A percentile compares a stretch with the other conserved stretches of the same genome.
Evolutionary conservation across 176 grass and related monocot species (phyloP).

Genomic region (Tillandsia fasciculata): DNA sequence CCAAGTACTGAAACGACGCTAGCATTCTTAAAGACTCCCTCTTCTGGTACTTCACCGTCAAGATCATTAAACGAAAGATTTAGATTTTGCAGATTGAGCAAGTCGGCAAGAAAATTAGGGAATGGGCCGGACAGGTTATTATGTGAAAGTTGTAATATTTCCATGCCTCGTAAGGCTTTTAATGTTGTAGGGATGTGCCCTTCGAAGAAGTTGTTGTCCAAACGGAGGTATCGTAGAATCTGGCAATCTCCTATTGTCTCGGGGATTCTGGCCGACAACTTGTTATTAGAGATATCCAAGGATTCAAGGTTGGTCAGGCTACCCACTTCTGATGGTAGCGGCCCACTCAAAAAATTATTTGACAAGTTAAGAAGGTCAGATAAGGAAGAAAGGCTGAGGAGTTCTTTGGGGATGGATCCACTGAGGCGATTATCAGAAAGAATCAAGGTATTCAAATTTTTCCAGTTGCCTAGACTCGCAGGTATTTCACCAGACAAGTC

Average conservation of each 20-base stretch:
- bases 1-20: constrained; percentile 20
- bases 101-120: constrained; percentile 13
- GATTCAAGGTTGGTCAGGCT: neutral
- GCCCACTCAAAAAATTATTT: constrained; percentile 21
- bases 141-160: constrained; percentile 15
- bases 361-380: constrained; percentile 15
- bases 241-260: constrained; percentile 17
- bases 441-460: constrained; percentile 3
- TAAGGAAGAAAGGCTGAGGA: constrained; percentile 16
- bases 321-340: constrained; percentile 19
- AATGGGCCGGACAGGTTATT: constrained; percentile 40
- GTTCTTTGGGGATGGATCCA: constrained; percentile 22
- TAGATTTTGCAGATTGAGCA: constrained; percentile 2
- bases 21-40: constrained; percentile 25
- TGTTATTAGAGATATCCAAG: constrained; percentile 21
- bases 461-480: constrained; percentile 7
- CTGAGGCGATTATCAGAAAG: constrained; percentile 24
- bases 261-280: constrained; percentile 20
- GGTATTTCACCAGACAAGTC: constrained; percentile 19
- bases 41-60: constrained; percentile 24
- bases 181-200: constrained; percentile 28
- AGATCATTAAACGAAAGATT: constrained; percentile 47
- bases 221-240: constrained; percentile 13
- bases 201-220: constrained; percentile 22
- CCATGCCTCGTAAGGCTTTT: constrained; percentile 1